These are phyloP conservation scores for Nemania sp. DNA, from an alignment of 2,329 filamentous ascomycete species.

Conservation along the genomic window DNA sequence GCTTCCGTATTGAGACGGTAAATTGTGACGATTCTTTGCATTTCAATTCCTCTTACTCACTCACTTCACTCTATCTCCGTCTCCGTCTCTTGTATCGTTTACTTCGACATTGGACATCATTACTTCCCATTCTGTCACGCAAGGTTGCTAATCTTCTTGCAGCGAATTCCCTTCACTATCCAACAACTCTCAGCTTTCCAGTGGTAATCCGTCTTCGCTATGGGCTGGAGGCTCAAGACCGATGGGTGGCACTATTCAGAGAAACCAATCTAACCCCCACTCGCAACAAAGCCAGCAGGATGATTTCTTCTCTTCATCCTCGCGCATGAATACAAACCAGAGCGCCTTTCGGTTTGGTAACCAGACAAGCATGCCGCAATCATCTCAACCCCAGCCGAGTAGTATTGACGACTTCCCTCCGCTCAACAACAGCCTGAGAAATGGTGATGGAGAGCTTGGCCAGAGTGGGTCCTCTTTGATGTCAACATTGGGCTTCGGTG, in stretches of 20 bases:
- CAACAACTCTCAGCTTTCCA: conserved; percentile 68
- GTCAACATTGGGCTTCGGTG: conserved; percentile 66
- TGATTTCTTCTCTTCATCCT: conserved; percentile 56
- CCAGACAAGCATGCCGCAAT: conserved; percentile 57
- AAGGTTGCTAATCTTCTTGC: conserved; percentile 45
- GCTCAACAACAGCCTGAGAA: conserved; percentile 61
- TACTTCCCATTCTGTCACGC: background rate
- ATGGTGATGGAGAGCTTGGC: conserved; percentile 68
- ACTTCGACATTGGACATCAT: background rate
- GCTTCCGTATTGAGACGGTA: conserved; percentile 48
- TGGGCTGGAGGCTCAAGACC: conserved; percentile 65
- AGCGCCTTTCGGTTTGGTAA: conserved; percentile 67
- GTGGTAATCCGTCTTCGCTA: conserved; percentile 62
- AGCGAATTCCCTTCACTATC: conserved; percentile 76
- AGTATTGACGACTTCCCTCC: conserved; percentile 73
- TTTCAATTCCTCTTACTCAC: background rate
- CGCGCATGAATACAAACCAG: conserved; percentile 57
- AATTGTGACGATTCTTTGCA: conserved; percentile 29
- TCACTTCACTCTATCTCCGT: background rate
- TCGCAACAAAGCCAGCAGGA: conserved; percentile 65
- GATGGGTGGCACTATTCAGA: conserved; percentile 62
- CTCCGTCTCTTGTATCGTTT: conserved; percentile 4
- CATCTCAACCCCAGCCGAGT: conserved; percentile 61
- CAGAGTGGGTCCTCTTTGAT: conserved; percentile 65
- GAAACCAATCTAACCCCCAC: conserved; percentile 64